phyloP scores from a whole-genome alignment of 768 basidiomycete genomes.

The Psilocybe azurescens region DNA sequence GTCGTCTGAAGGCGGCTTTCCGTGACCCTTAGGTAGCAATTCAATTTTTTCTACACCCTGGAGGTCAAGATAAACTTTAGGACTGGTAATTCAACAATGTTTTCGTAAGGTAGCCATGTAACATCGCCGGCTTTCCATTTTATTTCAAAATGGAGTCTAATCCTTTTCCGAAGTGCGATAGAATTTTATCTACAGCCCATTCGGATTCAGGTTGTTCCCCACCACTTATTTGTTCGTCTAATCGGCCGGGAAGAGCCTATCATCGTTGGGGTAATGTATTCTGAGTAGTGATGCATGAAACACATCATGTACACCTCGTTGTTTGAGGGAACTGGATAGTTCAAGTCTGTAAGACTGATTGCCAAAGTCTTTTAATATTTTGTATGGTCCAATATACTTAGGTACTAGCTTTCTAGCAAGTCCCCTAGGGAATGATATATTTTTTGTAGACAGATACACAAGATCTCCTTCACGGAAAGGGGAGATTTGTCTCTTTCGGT shows the following conservation, averaged over 20 bases:
- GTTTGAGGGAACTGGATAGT: constrained; percentile 21
- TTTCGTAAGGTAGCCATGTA: constrained; percentile 30
- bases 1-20: background rate
- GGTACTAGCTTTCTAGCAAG: constrained; percentile 14
- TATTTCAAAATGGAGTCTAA: constrained; percentile 23
- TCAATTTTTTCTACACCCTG: background rate
- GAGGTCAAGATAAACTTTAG: background rate
- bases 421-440: constrained; percentile 23
- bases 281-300: too few species aligned
- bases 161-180: constrained; percentile 22
- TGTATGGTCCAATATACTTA: constrained; percentile 19
- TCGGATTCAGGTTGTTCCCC: constrained; percentile 13
- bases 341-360: constrained; percentile 16
- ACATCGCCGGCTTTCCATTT: constrained; percentile 28
- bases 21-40: background rate
- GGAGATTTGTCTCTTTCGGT: constrained; percentile 18
- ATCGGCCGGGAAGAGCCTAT: constrained; percentile 36
- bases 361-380: constrained; percentile 12
- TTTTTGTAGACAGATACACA: constrained; percentile 20
- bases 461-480: constrained; percentile 8
- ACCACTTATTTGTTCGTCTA: constrained; percentile 20
- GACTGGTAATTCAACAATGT: background rate
- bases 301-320: constrained; percentile 8
- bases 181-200: constrained; percentile 31
- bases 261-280: constrained; percentile 14